Base-by-base conservation (phyloP, 495 filamentous ascomycete genomes). In the Penicillium cinerascens region DNA sequence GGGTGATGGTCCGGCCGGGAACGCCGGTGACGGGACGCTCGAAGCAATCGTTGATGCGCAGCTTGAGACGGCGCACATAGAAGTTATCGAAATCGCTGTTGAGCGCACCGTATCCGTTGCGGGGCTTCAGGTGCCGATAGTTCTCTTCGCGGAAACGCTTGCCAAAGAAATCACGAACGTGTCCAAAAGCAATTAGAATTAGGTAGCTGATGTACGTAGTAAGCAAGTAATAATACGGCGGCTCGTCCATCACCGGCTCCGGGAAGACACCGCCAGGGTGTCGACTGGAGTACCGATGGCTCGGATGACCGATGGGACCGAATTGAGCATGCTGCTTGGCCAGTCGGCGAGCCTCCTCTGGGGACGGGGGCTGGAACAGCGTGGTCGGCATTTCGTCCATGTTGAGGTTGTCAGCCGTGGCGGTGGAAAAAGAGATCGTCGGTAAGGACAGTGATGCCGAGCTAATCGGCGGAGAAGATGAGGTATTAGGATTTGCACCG, bases 11-110 rank as follows among this genome's bases (percentile, higher is more conserved):
- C 43, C 93, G 84, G 44, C 93, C 93, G 15, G 93, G 93, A 44
- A 97, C 95, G 43, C 93, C 93, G 18, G 89, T 96, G 44, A 86
- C 86, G 11, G 92, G 91, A 33, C 93, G 82, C 57, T 89, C 85
- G 67, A 98, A 98, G 73, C 91, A 96, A 71, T 98, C 95, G 58
- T 96, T 95, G 58, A 98, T 91, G 42, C 93, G 85, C 76, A 89
- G 78, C 76, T 98, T 96, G 61, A 97, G 67, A 52, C 93, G 81
- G 42, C 93, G 83, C 33, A 93, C 88, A 70, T 98, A 98, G 70
- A 98, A 98, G 70, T 91, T 97, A 74, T 98, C 93, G 60, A 98
- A 98, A 70, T 97, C 93, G 58, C 89, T 95, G 70, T 97, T 97
- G 59, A 98, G 76, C n/a, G 93, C 89, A 16, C 91, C 93, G 68